Percentiles rank a stretch among this genome's conserved stretches.
Conservation (phyloP, 1,139 yeast genomes). For the Lodderomyces elongisporus region DNA sequence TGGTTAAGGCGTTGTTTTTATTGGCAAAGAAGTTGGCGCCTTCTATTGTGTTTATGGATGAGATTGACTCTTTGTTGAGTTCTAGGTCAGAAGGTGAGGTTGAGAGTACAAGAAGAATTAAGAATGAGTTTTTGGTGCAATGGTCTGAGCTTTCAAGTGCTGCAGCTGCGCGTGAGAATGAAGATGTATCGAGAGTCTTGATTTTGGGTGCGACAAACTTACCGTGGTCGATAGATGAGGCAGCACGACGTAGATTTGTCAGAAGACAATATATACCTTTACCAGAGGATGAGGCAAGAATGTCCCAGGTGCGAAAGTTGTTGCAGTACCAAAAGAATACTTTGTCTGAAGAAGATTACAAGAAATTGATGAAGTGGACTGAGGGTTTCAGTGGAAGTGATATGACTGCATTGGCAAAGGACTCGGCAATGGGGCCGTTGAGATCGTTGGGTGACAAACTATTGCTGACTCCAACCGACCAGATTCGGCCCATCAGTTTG, state of each 20-base stretch:
- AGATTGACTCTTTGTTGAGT: conserved; percentile 86
- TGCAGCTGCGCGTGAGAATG: conserved; percentile 73
- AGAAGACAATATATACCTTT: conserved; percentile 91
- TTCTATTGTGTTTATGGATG: conserved; percentile 83
- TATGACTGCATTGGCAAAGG: conserved; percentile 91
- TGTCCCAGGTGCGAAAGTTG: conserved; percentile 65
- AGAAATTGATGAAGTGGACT: conserved; percentile 55
- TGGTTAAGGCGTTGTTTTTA: conserved; percentile 82
- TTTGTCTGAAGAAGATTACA: conserved; percentile 58
- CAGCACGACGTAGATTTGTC: conserved; percentile 92
- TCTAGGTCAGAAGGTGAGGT: conserved; percentile 86
- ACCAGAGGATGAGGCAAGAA: conserved; percentile 82
- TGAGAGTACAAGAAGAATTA: conserved; percentile 86
- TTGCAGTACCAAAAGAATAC: conserved; percentile 74
- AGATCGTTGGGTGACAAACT: conserved; percentile 86
- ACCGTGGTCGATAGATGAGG: conserved; percentile 99
- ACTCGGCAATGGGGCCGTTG: conserved; percentile 97
- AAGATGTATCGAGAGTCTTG: conserved; percentile 64
- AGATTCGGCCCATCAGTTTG: conserved; percentile 73
- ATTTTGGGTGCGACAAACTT: conserved; percentile 94
- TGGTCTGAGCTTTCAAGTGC: conserved; percentile 95
- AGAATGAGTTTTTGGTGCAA: conserved; percentile 90
- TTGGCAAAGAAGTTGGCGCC: conserved; percentile 88
- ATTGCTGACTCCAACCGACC: conserved; percentile 77
- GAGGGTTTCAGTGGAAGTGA: conserved; percentile 92